Evolutionary conservation across 2,329 filamentous ascomycete genomes (phyloP).

Genomic region (Camillea tinctor): DNA sequence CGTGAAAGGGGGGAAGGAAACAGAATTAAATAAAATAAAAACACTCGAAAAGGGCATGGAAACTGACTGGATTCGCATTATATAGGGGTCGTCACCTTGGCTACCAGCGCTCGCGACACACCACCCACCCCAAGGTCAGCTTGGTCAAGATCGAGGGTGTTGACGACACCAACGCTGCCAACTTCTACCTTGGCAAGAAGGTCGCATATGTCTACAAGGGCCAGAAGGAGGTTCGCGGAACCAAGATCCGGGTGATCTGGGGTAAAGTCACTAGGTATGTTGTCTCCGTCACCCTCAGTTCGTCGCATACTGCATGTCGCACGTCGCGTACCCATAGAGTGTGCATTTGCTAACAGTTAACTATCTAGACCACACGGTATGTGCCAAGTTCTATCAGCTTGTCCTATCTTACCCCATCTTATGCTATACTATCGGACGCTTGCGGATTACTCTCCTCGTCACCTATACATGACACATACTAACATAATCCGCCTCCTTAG

Average conservation of each 20-base stretch:
- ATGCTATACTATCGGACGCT: background rate
- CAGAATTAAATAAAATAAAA: slow-evolving; percentile 1
- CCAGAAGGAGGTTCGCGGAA: slow-evolving; percentile 90
- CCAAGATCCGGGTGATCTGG: slow-evolving; percentile 99
- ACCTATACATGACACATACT: background rate
- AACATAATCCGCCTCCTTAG: slow-evolving; percentile 42
- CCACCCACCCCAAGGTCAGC: slow-evolving; percentile 84
- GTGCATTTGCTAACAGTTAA: background rate
- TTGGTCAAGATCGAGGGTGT: slow-evolving; percentile 99
- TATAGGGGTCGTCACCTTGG: slow-evolving; percentile 93
- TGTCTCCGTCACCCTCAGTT: background rate
- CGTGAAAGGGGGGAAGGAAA: background rate
- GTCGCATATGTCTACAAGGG: slow-evolving; percentile 98
- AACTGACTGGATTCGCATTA: slow-evolving; percentile 24
- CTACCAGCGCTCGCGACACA: slow-evolving; percentile 94
- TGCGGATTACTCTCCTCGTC: background rate
- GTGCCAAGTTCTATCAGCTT: background rate
- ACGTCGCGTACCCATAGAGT: background rate
- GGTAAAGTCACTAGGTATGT: slow-evolving; percentile 58
- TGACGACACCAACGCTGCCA: slow-evolving; percentile 83
- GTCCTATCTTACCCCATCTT: background rate
- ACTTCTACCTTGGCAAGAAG: slow-evolving; percentile 99
- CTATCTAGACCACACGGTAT: slow-evolving; percentile 84
- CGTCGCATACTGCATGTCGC: background rate
- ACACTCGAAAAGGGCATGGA: background rate